Percentiles rank a stretch among this genome's conserved stretches.
phyloP scores from a whole-genome alignment of 2,329 filamentous ascomycete genomes.

The Furcasterigmium sp. region DNA sequence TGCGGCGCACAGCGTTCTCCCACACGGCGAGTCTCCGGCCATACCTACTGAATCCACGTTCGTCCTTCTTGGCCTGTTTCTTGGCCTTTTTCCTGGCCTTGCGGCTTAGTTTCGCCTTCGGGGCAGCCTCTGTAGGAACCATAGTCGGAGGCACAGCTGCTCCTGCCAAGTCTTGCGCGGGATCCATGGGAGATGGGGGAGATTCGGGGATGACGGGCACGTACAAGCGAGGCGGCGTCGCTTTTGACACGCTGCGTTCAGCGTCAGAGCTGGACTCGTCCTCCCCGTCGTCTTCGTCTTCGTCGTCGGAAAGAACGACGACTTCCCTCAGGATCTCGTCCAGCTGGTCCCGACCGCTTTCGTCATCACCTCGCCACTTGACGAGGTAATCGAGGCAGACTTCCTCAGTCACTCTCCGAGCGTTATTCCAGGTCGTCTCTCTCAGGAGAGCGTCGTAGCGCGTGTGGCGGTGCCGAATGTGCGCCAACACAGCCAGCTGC shows the following conservation, averaged over 20 bases:
- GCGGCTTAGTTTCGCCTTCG: conserved; percentile 10
- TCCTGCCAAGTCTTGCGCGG: too few species aligned
- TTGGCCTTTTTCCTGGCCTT: conserved; percentile 18
- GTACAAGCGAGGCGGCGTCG: conserved; percentile 2
- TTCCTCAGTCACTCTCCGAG: conserved; percentile 55
- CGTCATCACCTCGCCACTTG: conserved; percentile 69
- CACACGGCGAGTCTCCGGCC: conserved; percentile 20
- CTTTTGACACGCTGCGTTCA: conserved; percentile 11
- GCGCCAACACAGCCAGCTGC: conserved; percentile 60
- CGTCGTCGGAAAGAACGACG: conserved; percentile 59
- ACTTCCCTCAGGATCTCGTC: conserved; percentile 64
- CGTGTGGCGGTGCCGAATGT: conserved; percentile 63
- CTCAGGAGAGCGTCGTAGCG: conserved; percentile 57
- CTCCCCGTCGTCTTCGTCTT: conserved; percentile 37
- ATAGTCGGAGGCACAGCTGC: too few species aligned
- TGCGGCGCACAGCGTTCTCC: conserved; percentile 31
- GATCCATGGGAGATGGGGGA: too few species aligned
- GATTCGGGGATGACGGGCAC: conserved; percentile 1
- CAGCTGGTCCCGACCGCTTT: conserved; percentile 61
- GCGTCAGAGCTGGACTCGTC: conserved; percentile 25
- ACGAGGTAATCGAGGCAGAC: conserved; percentile 60
- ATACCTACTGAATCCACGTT: conserved; percentile 42
- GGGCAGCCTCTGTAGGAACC: too few species aligned
- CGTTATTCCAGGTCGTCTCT: conserved; percentile 54
- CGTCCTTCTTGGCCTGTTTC: conserved; percentile 27